Percentiles rank a stretch among this genome's conserved stretches.
Evolutionary conservation across 805 yeast genomes (phyloP).

Genomic region (Candida cerambycidarum): DNA sequence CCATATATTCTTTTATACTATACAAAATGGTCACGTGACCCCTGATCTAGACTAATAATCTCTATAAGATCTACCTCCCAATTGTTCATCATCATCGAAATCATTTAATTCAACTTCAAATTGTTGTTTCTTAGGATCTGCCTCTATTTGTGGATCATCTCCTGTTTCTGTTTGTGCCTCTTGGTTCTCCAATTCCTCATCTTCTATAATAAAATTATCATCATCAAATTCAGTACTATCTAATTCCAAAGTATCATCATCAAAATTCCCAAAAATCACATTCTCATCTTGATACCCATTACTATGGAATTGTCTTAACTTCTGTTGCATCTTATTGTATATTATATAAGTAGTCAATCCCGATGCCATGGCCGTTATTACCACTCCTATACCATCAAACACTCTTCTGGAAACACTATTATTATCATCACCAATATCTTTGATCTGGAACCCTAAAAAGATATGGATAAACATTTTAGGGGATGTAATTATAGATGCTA

Average conservation of each 20-base stretch:
- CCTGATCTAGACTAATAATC: not conserved
- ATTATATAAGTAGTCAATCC: slow-evolving; percentile 64
- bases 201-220: slow-evolving; percentile 42
- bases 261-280: slow-evolving; percentile 41
- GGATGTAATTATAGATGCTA: slow-evolving; percentile 73
- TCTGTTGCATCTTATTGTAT: slow-evolving; percentile 52
- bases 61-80: slow-evolving; percentile 1
- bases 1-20: too few relatives aligned
- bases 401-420: slow-evolving; percentile 50
- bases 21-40: too few relatives aligned
- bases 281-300: slow-evolving; percentile 23
- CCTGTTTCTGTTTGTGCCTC: not conserved
- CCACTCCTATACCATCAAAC: slow-evolving; percentile 62
- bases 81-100: not conserved
- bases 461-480: slow-evolving; percentile 80
- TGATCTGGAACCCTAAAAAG: slow-evolving; percentile 75
- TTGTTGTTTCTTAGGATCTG: too few relatives aligned
- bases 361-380: slow-evolving; percentile 55
- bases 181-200: slow-evolving; percentile 27
- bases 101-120: not conserved
- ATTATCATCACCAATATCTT: slow-evolving; percentile 59
- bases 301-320: slow-evolving; percentile 28
- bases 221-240: slow-evolving; percentile 38
- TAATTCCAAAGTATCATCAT: slow-evolving; percentile 38
- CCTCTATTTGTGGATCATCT: not conserved